A percentile compares a stretch with the other conserved stretches of the same genome.
Conservation (phyloP, 1,284 basidiomycete species). For the Peniophora sp. region DNA sequence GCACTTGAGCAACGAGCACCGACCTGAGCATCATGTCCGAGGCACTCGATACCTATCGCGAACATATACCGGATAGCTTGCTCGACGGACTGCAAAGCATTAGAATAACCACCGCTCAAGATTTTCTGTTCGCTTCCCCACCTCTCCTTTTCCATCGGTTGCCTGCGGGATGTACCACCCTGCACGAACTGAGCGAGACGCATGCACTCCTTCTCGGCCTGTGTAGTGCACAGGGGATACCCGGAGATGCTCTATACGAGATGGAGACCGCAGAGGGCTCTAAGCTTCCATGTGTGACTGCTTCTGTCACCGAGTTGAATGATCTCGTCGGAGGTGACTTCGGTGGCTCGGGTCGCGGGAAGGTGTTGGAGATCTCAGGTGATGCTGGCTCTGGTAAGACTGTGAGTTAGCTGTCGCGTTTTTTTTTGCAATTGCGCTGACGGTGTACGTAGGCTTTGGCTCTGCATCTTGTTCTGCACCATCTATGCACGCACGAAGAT, state of each 20-base stretch:
- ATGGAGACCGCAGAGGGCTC: conserved; percentile 10
- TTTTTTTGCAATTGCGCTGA: conserved; percentile 1
- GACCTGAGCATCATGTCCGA: neutral
- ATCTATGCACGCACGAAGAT: conserved; percentile 31
- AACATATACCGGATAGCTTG: conserved; percentile 18
- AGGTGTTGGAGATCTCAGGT: conserved; percentile 60
- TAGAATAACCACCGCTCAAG: conserved; percentile 48
- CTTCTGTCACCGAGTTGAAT: conserved; percentile 27
- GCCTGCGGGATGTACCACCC: conserved; percentile 35
- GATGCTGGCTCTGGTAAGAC: conserved; percentile 56
- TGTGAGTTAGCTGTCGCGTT: conserved; percentile 30
- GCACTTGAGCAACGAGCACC: too few relatives aligned
- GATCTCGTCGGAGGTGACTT: conserved; percentile 37
- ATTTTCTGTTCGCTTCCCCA: conserved; percentile 45
- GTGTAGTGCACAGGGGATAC: conserved; percentile 33
- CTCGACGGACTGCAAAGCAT: conserved; percentile 25
- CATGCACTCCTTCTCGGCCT: conserved; percentile 27
- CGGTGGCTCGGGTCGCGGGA: conserved; percentile 23
- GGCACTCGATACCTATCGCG: conserved; percentile 5
- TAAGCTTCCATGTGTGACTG: conserved; percentile 16
- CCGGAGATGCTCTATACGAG: conserved; percentile 31
- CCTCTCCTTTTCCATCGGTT: conserved; percentile 42
- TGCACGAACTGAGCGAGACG: conserved; percentile 34
- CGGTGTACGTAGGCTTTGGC: conserved; percentile 39
- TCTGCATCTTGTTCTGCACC: conserved; percentile 45